Conservation (phyloP, 2,329 filamentous ascomycete species). For the Blumeriella jaapii region DNA sequence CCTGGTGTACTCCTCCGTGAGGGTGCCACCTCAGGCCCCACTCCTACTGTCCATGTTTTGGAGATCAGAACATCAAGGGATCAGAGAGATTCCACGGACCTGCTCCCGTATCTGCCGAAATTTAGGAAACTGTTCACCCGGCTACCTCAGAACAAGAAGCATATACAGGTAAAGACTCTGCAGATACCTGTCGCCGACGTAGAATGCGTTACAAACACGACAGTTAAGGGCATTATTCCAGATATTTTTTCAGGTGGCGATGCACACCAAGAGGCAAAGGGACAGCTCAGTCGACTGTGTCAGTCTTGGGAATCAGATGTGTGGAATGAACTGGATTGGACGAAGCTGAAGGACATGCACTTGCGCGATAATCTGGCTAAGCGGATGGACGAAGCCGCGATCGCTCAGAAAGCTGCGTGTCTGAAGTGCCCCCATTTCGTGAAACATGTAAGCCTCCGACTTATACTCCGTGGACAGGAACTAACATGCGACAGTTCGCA, state of each 20-base stretch:
- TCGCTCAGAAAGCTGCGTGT: conserved; percentile 53
- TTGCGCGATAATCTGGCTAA: conserved; percentile 70
- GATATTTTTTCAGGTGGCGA: conserved; percentile 46
- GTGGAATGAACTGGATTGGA: conserved; percentile 80
- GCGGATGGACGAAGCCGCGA: conserved; percentile 49
- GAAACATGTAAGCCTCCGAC: conserved; percentile 60
- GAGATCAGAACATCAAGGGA: conserved; percentile 61
- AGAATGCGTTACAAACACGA: conserved; percentile 69
- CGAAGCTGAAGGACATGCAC: conserved; percentile 69
- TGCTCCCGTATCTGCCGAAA: conserved; percentile 67
- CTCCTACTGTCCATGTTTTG: conserved; percentile 64
- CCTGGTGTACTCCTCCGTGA: conserved; percentile 72
- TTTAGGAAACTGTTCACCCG: conserved; percentile 58
- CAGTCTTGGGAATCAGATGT: conserved; percentile 59
- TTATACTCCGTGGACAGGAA: too few species aligned
- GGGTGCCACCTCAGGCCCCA: conserved; percentile 51
- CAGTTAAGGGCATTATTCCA: conserved; percentile 46
- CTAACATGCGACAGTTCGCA: conserved; percentile 53
- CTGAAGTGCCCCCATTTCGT: conserved; percentile 66
- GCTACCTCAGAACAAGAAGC: conserved; percentile 52
- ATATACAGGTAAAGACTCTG: conserved; percentile 56
- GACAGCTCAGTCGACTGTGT: conserved; percentile 57
- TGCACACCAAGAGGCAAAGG: conserved; percentile 43
- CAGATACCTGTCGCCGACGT: conserved; percentile 67
- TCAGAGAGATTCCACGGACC: conserved; percentile 67